Percentiles rank a stretch among this genome's conserved stretches.
phyloP scores from a whole-genome alignment of 495 filamentous ascomycete species.

The Penicillium roqueforti region DNA sequence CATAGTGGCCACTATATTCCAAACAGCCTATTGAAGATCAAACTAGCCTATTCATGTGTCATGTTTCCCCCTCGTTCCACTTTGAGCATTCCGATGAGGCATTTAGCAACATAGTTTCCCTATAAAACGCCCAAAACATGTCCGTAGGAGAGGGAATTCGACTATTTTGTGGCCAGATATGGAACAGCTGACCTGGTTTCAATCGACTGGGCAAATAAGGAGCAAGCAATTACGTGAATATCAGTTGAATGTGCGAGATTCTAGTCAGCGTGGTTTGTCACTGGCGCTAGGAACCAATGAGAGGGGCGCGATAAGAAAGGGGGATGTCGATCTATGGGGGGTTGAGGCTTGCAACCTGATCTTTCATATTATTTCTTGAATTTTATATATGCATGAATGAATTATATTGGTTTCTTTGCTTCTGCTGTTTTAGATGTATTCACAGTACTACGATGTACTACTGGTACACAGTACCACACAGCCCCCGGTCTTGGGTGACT shows the following conservation, averaged over 20 bases:
- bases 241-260: slow-evolving; percentile 3
- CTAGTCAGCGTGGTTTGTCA: slow-evolving; percentile 43
- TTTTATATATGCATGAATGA: not conserved
- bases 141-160: slow-evolving; percentile 3
- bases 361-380: not conserved
- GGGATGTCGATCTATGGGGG: slow-evolving; percentile 16
- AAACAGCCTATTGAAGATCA: slow-evolving; percentile 2
- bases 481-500: slow-evolving; percentile 11
- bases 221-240: slow-evolving; percentile 6
- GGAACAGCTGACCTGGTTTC: not conserved
- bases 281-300: slow-evolving; percentile 26
- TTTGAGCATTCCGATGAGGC: slow-evolving; percentile 21
- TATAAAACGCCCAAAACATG: slow-evolving; percentile 6
- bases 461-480: slow-evolving; percentile 2
- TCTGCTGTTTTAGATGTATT: not conserved
- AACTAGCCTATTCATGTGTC: not conserved
- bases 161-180: not conserved
- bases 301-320: slow-evolving; percentile 27
- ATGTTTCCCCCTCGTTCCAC: not conserved
- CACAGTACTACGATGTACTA: not conserved
- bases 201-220: not conserved
- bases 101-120: slow-evolving; percentile 13
- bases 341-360: not conserved
- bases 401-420: not conserved
- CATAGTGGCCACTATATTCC: not conserved